Base-by-base conservation (phyloP, 2,329 filamentous ascomycete species). In the Orbilia javanica region DNA sequence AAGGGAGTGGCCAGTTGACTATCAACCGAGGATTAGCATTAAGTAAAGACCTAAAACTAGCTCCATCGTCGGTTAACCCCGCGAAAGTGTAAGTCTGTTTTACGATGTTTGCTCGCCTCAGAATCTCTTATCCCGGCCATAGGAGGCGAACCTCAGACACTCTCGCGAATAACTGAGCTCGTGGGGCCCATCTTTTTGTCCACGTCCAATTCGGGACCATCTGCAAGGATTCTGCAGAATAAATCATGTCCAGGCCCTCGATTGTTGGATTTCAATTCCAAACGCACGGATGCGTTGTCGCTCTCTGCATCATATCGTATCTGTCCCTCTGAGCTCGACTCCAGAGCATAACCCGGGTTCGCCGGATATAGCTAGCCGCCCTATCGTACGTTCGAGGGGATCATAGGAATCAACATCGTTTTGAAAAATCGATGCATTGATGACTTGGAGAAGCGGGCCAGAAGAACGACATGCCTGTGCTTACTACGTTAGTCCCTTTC, bases 281-380 rank as follows among this genome's bases (percentile, higher is more conserved):
- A 73, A 73, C 36, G 69, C 69, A 73, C 20, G 29, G 25, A 66
- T 73, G 69, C 48, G 69, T 73, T 73, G 69, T 72, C 48, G 31
- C 13, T 44, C 42, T 42, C 44, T 57, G 52, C 46, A 48, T 11
- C 15, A 18, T 44, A 18, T 39, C 36, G 5, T 11, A 27, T 65
- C 29, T 10, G 42, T 22, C 29, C 34, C 18, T 48, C 44, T 18
- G n/a, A 65, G 29, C 4, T 22, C 6, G 22, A 64, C 13, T 27
- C 18, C 20, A 50, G 27, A 60, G n/a, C n/a, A n/a, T n/a, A n/a
- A n/a, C n/a, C n/a, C n/a, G 18, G n/a, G 11, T 15, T 48, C 15
- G 22, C 29, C 22, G 29, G 10, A 34, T 25, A 22, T 11, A 36
- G 15, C 31, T 22, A 36, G 29, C 52, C 8, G 27, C 5, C 34